Base-by-base conservation (phyloP, 1,139 yeast species). In the Suhomyces guaymorum region DNA sequence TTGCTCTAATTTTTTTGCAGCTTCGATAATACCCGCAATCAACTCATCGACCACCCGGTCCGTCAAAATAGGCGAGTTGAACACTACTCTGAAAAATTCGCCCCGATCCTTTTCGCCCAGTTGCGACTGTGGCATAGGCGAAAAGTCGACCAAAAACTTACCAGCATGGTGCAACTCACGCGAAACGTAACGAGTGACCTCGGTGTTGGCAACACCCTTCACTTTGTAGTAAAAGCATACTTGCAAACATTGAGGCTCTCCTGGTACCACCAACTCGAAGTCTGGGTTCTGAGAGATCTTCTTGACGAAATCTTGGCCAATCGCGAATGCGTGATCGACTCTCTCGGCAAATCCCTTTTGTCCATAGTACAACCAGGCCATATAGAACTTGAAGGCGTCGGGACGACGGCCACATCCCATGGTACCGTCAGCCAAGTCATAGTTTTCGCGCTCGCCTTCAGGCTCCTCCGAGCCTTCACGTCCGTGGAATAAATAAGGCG, bases 381-480 rank as follows among this genome's bases (percentile, higher is more conserved):
- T 59, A 56, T 83, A 86, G 51, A 87, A 70, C 59, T 87, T 87
- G 55, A 87, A 66, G 1, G 94, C 77, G 57, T 87, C 96, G 0
- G 94, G 80, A 36, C 96, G 71, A 48, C 96, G 75, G 5, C 96
- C 96, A 56, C 96, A 87, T 6, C 95, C 95, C 94, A 87, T 82
- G 5, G 96, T 87, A 7, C 95, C 95, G 54, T 86, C 94, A 1
- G 94, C 96, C 41, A 87, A 70, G 49, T 87, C 96, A 52, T 68
- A 84, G 55, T 80, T 79, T 43, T 80, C 87, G 9, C 61, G 70
- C 13, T 63, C 71, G 26, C 61, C 68, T 28, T 59, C 67, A 8
- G 65, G 70, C 15, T 32, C 41, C 6, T 15, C 31, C 13, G 63
- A 70, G 19, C 55, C 42, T 24, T 70, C 70, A n/a, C 67, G 52